Conservation (phyloP, 768 basidiomycete genomes). For the Trametes cingulata region DNA sequence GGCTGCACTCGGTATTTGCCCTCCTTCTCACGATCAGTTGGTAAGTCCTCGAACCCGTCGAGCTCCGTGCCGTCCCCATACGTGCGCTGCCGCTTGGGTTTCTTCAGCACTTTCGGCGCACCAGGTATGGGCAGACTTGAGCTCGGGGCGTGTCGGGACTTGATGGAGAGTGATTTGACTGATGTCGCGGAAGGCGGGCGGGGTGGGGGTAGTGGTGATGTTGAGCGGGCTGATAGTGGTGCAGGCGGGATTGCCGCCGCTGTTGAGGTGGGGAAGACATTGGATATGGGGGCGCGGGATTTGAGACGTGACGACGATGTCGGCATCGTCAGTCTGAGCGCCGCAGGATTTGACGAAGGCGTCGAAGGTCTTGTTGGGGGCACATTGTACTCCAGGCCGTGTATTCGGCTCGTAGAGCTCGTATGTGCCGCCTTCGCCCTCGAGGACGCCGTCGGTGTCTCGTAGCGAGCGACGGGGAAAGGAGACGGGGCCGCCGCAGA, state of each 20-base stretch:
- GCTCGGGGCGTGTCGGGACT: slow-evolving; percentile 33
- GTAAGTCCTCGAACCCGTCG: slow-evolving; percentile 85
- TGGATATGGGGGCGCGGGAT: slow-evolving; percentile 71
- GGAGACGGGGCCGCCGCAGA: slow-evolving; percentile 36
- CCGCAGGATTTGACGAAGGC: slow-evolving; percentile 74
- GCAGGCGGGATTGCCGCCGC: slow-evolving; percentile 31
- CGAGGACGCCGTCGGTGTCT: slow-evolving; percentile 79
- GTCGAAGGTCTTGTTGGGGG: slow-evolving; percentile 81
- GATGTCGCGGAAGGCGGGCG: slow-evolving; percentile 42
- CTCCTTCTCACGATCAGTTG: slow-evolving; percentile 83
- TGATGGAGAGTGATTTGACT: slow-evolving; percentile 32
- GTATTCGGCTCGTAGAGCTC: slow-evolving; percentile 57
- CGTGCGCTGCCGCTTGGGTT: slow-evolving; percentile 73
- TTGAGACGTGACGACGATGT: slow-evolving; percentile 72
- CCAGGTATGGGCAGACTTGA: slow-evolving; percentile 43
- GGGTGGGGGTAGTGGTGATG: slow-evolving; percentile 56
- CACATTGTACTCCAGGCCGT: slow-evolving; percentile 59
- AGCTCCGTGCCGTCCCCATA: slow-evolving; percentile 91
- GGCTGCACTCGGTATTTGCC: slow-evolving; percentile 73
- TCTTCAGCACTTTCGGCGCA: slow-evolving; percentile 65
- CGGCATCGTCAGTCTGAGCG: slow-evolving; percentile 85
- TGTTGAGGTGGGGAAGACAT: slow-evolving; percentile 60
- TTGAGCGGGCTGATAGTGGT: slow-evolving; percentile 44
- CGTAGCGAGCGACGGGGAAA: slow-evolving; percentile 55
- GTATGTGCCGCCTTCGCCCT: slow-evolving; percentile 67